Evolutionary conservation across 345 rosid genomes (phyloP).

Genomic region (Melaleuca quinquenervia): DNA sequence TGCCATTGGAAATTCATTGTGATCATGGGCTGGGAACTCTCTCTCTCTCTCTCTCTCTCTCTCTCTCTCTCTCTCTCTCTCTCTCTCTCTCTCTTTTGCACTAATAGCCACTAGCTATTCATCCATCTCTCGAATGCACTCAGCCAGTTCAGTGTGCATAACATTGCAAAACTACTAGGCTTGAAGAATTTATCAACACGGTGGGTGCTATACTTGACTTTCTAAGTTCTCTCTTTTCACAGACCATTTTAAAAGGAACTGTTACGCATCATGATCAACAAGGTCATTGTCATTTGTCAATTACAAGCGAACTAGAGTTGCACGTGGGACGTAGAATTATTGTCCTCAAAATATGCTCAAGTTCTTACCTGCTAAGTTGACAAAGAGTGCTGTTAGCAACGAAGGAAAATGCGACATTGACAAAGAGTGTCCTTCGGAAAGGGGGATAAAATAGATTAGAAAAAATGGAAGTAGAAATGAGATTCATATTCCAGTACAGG

Average conservation of each 20-base stretch:
- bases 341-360: neutral
- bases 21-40: neutral
- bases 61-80: neutral
- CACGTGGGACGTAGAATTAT: neutral
- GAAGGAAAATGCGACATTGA: neutral
- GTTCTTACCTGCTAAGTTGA: neutral
- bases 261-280: neutral
- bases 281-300: neutral
- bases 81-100: neutral
- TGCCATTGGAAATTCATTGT: neutral
- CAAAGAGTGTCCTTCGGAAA: neutral
- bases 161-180: neutral
- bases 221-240: neutral
- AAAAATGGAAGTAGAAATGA: neutral
- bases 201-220: neutral
- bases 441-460: neutral
- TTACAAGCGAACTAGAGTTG: neutral
- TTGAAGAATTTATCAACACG: neutral
- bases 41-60: neutral
- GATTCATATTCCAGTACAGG: neutral
- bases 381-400: neutral
- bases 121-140: neutral
- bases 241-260: neutral
- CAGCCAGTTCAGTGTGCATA: neutral
- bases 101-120: neutral